Conservation (phyloP, 768 basidiomycete species). For the Phaeolepiota aurea region DNA sequence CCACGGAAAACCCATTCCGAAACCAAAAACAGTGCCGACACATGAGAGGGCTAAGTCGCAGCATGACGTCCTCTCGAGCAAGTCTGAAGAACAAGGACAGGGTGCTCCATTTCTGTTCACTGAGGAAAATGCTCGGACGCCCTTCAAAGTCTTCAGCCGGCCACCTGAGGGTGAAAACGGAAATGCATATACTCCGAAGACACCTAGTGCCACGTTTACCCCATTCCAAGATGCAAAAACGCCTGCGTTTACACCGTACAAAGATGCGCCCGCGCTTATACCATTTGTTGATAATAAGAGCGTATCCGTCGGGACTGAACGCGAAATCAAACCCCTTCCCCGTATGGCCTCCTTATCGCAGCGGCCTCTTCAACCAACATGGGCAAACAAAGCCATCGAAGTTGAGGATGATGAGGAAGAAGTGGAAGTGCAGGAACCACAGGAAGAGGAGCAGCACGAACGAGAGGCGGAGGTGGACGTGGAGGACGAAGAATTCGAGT, state of each 20-base stretch:
- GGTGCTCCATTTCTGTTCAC: slow-evolving; percentile 27
- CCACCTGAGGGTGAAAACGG: slow-evolving; percentile 44
- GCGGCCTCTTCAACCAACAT: slow-evolving; percentile 9
- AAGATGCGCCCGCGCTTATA: slow-evolving; percentile 18
- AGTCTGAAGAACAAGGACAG: slow-evolving; percentile 10
- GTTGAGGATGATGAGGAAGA: slow-evolving; percentile 20
- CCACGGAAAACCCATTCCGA: slow-evolving; percentile 31
- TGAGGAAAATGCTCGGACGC: slow-evolving; percentile 36
- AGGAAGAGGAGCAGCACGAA: slow-evolving; percentile 21
- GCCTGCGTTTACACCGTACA: slow-evolving; percentile 29
- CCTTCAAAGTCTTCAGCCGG: slow-evolving; percentile 66
- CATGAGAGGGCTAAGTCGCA: slow-evolving; percentile 39
- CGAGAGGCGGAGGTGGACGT: slow-evolving; percentile 20
- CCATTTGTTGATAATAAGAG: slow-evolving; percentile 20
- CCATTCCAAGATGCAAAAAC: slow-evolving; percentile 29
- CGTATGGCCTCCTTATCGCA: slow-evolving; percentile 11
- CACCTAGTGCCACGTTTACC: slow-evolving; percentile 27
- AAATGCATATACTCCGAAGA: slow-evolving; percentile 39
- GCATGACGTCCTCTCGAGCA: slow-evolving; percentile 18
- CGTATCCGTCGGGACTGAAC: slow-evolving; percentile 14
- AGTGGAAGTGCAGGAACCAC: slow-evolving; percentile 20
- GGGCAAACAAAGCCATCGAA: slow-evolving; percentile 15
- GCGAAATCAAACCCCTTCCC: not conserved
- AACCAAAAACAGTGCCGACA: slow-evolving; percentile 18
- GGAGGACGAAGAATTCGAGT: slow-evolving; percentile 10